phyloP scores from a whole-genome alignment of 768 basidiomycete species.

The Artomyces pyxidatus region DNA sequence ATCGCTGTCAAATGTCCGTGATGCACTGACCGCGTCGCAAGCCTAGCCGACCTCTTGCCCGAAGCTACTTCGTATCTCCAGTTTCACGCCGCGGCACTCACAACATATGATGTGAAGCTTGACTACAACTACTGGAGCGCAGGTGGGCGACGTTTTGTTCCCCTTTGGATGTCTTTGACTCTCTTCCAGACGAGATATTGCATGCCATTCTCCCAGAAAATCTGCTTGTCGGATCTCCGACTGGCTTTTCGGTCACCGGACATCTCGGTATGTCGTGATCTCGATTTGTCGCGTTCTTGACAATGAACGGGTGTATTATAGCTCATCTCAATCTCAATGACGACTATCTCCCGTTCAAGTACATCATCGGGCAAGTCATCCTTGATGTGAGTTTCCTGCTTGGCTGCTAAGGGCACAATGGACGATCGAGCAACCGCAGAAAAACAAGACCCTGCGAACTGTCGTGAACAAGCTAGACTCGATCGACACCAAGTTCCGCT shows the following conservation, averaged over 20 bases:
- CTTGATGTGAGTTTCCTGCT: slow-evolving; percentile 58
- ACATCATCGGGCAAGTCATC: slow-evolving; percentile 86
- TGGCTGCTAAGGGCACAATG: not conserved
- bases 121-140: slow-evolving; percentile 87
- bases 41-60: slow-evolving; percentile 60
- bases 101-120: slow-evolving; percentile 52
- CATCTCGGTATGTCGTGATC: slow-evolving; percentile 70
- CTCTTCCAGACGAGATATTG: slow-evolving; percentile 67
- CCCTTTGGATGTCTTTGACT: not conserved
- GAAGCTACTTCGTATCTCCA: slow-evolving; percentile 49
- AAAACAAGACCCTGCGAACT: slow-evolving; percentile 76
- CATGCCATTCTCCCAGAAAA: slow-evolving; percentile 74
- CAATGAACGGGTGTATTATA: slow-evolving; percentile 22
- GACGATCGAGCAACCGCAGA: slow-evolving; percentile 39
- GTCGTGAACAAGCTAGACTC: slow-evolving; percentile 92
- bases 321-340: slow-evolving; percentile 89
- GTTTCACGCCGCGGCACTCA: slow-evolving; percentile 46
- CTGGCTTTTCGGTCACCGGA: slow-evolving; percentile 81
- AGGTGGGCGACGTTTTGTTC: slow-evolving; percentile 41
- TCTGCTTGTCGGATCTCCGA: slow-evolving; percentile 70
- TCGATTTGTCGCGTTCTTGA: not conserved
- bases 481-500: slow-evolving; percentile 81
- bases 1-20: not conserved
- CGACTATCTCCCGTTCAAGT: slow-evolving; percentile 87
- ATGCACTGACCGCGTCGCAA: slow-evolving; percentile 26